Percentiles rank a stretch among this genome's conserved stretches.
phyloP scores from a whole-genome alignment of 1,284 basidiomycete genomes.

The Cryptococcus depauperatus region DNA sequence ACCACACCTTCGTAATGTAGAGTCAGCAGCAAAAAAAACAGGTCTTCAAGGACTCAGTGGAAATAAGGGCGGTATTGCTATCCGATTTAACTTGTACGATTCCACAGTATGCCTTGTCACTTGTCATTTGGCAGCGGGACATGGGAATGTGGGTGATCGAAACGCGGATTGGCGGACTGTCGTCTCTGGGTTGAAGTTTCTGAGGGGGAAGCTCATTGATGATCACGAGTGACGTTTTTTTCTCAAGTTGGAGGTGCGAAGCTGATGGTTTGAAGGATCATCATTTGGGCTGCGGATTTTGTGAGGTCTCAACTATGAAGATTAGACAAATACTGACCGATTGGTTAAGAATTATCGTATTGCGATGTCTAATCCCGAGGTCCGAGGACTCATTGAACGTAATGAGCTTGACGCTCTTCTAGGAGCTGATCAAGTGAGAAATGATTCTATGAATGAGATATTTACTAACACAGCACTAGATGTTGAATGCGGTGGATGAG shows the following conservation, averaged over 20 bases:
- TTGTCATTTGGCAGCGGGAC: conserved; percentile 84
- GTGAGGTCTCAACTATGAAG: conserved; percentile 18
- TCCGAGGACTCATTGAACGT: conserved; percentile 55
- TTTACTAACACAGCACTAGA: no score
- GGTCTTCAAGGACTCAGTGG: conserved; percentile 94
- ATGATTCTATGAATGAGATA: no score
- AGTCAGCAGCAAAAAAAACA: conserved; percentile 90
- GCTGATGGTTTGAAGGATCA: conserved; percentile 29
- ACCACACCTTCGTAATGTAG: conserved; percentile 75
- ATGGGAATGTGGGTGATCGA: conserved; percentile 77
- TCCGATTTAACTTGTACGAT: conserved; percentile 83
- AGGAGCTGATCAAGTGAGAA: conserved; percentile 80
- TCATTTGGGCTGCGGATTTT: conserved; percentile 89
- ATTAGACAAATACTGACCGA: background rate
- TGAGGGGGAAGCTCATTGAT: conserved; percentile 76
- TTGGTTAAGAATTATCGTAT: conserved; percentile 71
- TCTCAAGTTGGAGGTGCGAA: conserved; percentile 3
- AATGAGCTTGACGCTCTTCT: conserved; percentile 67
- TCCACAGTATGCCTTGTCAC: conserved; percentile 92
- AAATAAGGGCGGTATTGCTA: conserved; percentile 91
- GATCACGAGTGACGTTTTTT: conserved; percentile 89
- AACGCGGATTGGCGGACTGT: conserved; percentile 92
- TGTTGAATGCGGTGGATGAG: conserved; percentile 60
- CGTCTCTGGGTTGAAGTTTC: conserved; percentile 69
- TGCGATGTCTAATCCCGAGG: conserved; percentile 71